Evolutionary conservation across 2,329 filamentous ascomycete genomes (phyloP).

Genomic region (Monosporascus cannonballus): DNA sequence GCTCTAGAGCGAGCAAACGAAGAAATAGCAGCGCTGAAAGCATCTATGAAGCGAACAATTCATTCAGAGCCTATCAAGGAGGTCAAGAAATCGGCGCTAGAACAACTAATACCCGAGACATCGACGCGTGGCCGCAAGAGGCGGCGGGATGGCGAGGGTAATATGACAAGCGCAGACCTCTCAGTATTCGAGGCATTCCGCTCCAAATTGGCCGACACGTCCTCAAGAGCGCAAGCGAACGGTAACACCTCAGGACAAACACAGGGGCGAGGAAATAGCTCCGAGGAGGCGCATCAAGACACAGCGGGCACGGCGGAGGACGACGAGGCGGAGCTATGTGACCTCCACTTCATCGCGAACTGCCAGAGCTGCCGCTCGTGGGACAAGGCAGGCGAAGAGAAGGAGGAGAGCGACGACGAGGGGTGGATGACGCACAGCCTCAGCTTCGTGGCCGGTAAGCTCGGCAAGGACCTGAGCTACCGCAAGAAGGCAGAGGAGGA

Average conservation of each 20-base stretch:
- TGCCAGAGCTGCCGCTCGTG: conserved; percentile 88
- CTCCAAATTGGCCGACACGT: conserved; percentile 59
- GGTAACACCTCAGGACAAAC: conserved; percentile 11
- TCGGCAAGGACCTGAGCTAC: conserved; percentile 89
- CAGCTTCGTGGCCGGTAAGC: conserved; percentile 79
- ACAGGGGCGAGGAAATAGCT: conserved; percentile 15
- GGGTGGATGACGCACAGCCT: conserved; percentile 85
- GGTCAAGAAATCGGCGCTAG: conserved; percentile 61
- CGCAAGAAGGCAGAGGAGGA: conserved; percentile 89
- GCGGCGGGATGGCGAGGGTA: conserved; percentile 48
- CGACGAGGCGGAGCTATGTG: conserved; percentile 73
- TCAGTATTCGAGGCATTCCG: conserved; percentile 75
- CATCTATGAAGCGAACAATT: conserved; percentile 68
- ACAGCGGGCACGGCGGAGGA: conserved; percentile 33
- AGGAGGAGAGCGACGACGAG: conserved; percentile 53
- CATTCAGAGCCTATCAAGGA: conserved; percentile 44
- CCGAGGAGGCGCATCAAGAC: background rate
- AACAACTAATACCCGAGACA: conserved; percentile 67
- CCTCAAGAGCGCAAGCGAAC: conserved; percentile 26
- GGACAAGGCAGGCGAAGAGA: conserved; percentile 56
- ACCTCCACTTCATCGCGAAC: conserved; percentile 91
- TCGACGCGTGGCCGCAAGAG: conserved; percentile 67
- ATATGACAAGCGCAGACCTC: conserved; percentile 54
- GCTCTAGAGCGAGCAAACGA: conserved; percentile 67
- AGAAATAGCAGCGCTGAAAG: conserved; percentile 74